Percentiles rank a stretch among this genome's conserved stretches.
Conservation (phyloP, 2,329 filamentous ascomycete species). For the Calonectria naviculata region DNA sequence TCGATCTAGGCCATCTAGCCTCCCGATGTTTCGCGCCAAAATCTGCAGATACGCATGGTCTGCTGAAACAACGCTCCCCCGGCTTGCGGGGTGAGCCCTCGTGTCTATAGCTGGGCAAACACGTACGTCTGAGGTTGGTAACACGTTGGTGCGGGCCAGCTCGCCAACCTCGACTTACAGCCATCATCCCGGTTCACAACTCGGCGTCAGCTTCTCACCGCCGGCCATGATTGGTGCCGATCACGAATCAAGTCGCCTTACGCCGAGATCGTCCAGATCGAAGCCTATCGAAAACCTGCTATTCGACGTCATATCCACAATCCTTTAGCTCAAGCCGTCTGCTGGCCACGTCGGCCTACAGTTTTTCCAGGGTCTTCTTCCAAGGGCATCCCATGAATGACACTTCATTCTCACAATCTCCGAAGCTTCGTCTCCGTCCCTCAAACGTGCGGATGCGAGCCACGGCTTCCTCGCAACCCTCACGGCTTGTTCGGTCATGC, state of each 20-base stretch:
- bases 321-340: constrained; percentile 25
- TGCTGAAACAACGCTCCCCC: constrained; percentile 1
- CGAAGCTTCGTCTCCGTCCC: constrained; percentile 23
- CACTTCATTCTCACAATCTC: not conserved
- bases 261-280: constrained; percentile 35
- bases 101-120: constrained; percentile 1
- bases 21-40: not conserved
- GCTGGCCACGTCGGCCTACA: constrained; percentile 35
- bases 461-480: constrained; percentile 20
- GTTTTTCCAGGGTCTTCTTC: constrained; percentile 32
- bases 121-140: constrained; percentile 11
- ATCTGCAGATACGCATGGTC: not conserved
- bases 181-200: constrained; percentile 37
- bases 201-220: constrained; percentile 22
- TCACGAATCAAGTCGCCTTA: constrained; percentile 16
- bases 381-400: constrained; percentile 39
- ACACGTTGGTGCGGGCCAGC: constrained; percentile 29
- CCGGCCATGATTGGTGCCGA: constrained; percentile 35
- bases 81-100: constrained; percentile 10
- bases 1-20: not conserved
- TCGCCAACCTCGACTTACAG: constrained; percentile 39
- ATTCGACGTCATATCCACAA: constrained; percentile 34
- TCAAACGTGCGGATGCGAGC: constrained; percentile 23
- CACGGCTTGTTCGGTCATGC: constrained; percentile 15
- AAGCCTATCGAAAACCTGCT: constrained; percentile 5